phyloP scores from a whole-genome alignment of 768 basidiomycete genomes.

The Daedalea quercina region DNA sequence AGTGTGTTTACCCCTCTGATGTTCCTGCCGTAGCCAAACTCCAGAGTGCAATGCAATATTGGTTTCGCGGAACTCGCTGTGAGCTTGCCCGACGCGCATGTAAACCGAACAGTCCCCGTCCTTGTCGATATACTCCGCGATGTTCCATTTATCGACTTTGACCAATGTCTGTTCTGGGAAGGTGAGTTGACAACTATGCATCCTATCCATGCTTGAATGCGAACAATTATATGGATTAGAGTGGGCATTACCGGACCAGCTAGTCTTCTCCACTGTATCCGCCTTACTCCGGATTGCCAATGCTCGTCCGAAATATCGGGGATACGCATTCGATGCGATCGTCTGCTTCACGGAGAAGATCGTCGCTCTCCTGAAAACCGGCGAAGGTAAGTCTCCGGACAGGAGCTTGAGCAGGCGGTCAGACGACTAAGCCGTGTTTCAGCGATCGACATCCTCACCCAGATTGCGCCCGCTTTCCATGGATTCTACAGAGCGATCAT shows the following conservation, averaged over 20 bases:
- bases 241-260: slow-evolving; percentile 83
- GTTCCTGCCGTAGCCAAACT: slow-evolving; percentile 45
- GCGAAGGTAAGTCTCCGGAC: slow-evolving; percentile 39
- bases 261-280: slow-evolving; percentile 72
- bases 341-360: slow-evolving; percentile 50
- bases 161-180: slow-evolving; percentile 72
- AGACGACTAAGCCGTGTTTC: neutral
- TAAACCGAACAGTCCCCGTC: slow-evolving; percentile 46
- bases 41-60: slow-evolving; percentile 71
- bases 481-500: slow-evolving; percentile 84
- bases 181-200: slow-evolving; percentile 34
- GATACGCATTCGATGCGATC: slow-evolving; percentile 51
- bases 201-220: neutral
- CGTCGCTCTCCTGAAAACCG: slow-evolving; percentile 47
- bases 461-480: slow-evolving; percentile 75
- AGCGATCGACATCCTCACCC: slow-evolving; percentile 72
- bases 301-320: slow-evolving; percentile 41
- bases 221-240: slow-evolving; percentile 43
- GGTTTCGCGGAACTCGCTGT: slow-evolving; percentile 76
- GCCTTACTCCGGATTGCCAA: slow-evolving; percentile 65
- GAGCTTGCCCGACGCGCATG: slow-evolving; percentile 50
- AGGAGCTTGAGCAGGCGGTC: neutral
- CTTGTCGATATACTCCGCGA: slow-evolving; percentile 66
- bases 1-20: neutral
- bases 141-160: slow-evolving; percentile 72